These are phyloP conservation scores for Aspergillus heteromorphus DNA, from an alignment of 495 filamentous ascomycete genomes.

Conservation along the genomic window DNA sequence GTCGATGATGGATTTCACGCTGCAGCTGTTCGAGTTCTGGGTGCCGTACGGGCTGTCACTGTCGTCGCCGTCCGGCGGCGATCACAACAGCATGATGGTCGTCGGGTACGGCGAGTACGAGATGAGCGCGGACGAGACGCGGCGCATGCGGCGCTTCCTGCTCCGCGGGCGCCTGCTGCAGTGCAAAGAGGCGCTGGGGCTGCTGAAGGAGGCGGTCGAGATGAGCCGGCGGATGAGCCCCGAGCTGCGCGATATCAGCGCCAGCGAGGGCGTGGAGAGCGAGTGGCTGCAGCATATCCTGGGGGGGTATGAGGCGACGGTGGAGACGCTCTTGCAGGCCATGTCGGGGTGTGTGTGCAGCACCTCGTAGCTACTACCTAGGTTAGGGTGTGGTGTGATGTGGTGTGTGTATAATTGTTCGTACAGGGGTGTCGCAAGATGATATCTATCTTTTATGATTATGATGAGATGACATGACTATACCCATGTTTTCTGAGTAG, in stretches of 20 bases:
- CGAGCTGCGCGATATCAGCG: neutral
- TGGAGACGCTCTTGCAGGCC: constrained; percentile 29
- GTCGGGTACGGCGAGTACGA: constrained; percentile 39
- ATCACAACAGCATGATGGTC: constrained; percentile 19
- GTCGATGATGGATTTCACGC: constrained; percentile 28
- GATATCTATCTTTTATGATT: too few species aligned
- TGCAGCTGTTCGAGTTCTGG: constrained; percentile 36
- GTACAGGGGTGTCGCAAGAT: neutral
- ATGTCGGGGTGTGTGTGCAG: constrained; percentile 31
- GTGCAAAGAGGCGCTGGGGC: constrained; percentile 25
- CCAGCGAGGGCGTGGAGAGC: constrained; percentile 4
- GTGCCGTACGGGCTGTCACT: constrained; percentile 26
- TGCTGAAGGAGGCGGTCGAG: constrained; percentile 21
- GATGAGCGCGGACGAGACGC: constrained; percentile 29
- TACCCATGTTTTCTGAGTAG: too few species aligned
- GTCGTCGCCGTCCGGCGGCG: constrained; percentile 7
- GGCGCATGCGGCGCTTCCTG: constrained; percentile 29
- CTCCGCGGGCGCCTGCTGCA: constrained; percentile 27
- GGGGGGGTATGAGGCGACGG: constrained; percentile 29
- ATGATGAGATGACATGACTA: too few species aligned
- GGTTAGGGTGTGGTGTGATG: neutral
- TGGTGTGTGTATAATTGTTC: neutral
- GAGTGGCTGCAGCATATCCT: constrained; percentile 31
- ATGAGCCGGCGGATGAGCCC: constrained; percentile 2
- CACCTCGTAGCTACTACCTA: constrained; percentile 5